phyloP scores from a whole-genome alignment of 2,329 filamentous ascomycete genomes.

The Pestalotiopsis sp. region DNA sequence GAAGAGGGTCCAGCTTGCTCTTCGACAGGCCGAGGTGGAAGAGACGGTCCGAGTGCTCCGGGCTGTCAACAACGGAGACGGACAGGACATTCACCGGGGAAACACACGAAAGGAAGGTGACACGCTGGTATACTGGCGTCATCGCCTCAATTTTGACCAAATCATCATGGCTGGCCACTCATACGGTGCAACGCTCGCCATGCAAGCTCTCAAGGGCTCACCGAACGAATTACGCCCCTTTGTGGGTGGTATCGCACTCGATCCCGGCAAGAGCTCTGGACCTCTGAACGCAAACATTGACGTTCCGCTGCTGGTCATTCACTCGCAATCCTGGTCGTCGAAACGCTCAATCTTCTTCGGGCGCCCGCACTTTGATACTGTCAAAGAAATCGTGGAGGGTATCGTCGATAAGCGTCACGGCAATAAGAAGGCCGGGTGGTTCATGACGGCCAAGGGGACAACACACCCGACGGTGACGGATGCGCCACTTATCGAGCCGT shows the following conservation, averaged over 20 bases:
- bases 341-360: conserved; percentile 61
- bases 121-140: conserved; percentile 51
- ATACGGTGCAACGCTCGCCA: conserved; percentile 66
- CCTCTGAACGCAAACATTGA: conserved; percentile 61
- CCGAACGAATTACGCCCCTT: conserved; percentile 47
- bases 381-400: conserved; percentile 55
- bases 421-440: conserved; percentile 49
- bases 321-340: conserved; percentile 68
- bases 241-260: conserved; percentile 62
- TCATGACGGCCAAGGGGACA: conserved; percentile 56
- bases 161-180: conserved; percentile 66
- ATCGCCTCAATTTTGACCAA: conserved; percentile 55
- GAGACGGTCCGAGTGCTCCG: conserved; percentile 44
- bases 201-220: conserved; percentile 59
- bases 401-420: conserved; percentile 38
- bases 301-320: conserved; percentile 62
- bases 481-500: conserved; percentile 65
- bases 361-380: conserved; percentile 65
- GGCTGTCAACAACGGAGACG: conserved; percentile 42
- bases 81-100: conserved; percentile 32
- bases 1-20: conserved; percentile 50
- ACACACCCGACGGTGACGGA: conserved; percentile 69
- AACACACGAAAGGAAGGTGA: conserved; percentile 53
- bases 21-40: conserved; percentile 53
- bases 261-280: conserved; percentile 68